Percentiles rank a stretch among this genome's conserved stretches.
These are phyloP conservation scores for Colletotrichum euphorbiae DNA, from an alignment of 2,329 filamentous ascomycete species.

Conservation along the genomic window DNA sequence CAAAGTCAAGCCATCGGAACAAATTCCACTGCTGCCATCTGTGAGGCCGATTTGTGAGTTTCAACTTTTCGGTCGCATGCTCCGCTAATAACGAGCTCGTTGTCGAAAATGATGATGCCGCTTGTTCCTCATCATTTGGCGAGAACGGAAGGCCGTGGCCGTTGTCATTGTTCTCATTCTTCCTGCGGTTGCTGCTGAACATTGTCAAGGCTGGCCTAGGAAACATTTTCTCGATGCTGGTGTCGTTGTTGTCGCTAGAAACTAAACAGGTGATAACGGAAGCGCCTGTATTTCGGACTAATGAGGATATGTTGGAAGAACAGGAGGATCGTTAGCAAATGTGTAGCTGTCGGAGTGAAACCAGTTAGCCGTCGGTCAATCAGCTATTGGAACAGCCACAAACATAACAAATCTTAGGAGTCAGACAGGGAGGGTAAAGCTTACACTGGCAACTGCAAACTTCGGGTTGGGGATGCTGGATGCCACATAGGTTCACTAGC, in stretches of 20 bases:
- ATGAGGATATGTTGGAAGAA: background rate
- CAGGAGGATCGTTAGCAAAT: background rate
- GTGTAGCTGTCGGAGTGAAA: background rate
- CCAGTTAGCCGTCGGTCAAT: background rate
- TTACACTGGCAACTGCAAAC: background rate
- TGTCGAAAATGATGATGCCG: background rate
- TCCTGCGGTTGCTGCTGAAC: background rate
- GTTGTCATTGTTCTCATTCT: background rate
- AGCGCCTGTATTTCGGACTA: background rate
- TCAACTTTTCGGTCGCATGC: background rate
- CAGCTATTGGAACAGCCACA: background rate
- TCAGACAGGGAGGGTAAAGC: background rate
- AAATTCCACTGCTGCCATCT: background rate
- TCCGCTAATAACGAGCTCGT: background rate
- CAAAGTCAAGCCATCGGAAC: constrained; percentile 1
- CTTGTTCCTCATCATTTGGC: background rate
- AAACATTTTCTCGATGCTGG: background rate
- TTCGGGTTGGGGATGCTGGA: background rate
- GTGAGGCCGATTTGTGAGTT: background rate
- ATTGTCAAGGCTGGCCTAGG: background rate
- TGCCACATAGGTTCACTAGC: background rate
- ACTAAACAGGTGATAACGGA: background rate
- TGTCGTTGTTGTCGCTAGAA: background rate
- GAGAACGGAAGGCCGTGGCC: background rate
- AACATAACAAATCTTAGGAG: background rate